Percentiles rank a stretch among this genome's conserved stretches.
Evolutionary conservation across 2,329 filamentous ascomycete species (phyloP).

Genomic region (Neonectria faginata): DNA sequence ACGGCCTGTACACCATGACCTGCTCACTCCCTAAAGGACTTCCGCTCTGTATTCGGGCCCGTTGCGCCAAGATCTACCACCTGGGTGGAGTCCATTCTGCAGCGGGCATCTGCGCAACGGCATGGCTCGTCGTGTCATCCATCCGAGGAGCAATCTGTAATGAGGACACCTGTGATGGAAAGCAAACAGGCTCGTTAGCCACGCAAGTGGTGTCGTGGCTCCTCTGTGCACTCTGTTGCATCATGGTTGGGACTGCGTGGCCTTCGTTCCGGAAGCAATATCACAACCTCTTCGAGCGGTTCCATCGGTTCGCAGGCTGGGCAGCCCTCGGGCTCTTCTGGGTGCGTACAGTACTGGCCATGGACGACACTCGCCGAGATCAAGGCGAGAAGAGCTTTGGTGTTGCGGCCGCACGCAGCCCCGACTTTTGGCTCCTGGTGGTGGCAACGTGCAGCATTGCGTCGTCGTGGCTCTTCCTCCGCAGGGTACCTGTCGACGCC

Average conservation of each 20-base stretch:
- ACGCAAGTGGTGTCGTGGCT: conserved; percentile 65
- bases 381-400: conserved; percentile 51
- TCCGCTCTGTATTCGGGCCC: conserved; percentile 61
- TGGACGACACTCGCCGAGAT: conserved; percentile 57
- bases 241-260: conserved; percentile 72
- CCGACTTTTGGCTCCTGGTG: conserved; percentile 75
- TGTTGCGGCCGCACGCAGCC: conserved; percentile 51
- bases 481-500: conserved; percentile 73
- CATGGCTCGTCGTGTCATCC: conserved; percentile 62
- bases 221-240: conserved; percentile 66
- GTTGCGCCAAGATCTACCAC: conserved; percentile 64
- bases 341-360: conserved; percentile 68
- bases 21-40: conserved; percentile 59
- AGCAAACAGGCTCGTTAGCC: conserved; percentile 54
- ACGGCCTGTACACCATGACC: conserved; percentile 59
- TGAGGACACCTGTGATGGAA: conserved; percentile 45
- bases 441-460: conserved; percentile 73
- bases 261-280: conserved; percentile 70
- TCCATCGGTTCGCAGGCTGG: conserved; percentile 82
- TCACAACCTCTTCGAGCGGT: conserved; percentile 77
- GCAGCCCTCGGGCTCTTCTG: conserved; percentile 73
- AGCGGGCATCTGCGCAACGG: conserved; percentile 60
- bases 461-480: conserved; percentile 79
- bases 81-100: conserved; percentile 64
- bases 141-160: conserved; percentile 53